Evolutionary conservation across 176 grass and related monocot species (phyloP), one percentile per base, ranked within the genome.

Genomic region (Oryza glumipatula): DNA sequence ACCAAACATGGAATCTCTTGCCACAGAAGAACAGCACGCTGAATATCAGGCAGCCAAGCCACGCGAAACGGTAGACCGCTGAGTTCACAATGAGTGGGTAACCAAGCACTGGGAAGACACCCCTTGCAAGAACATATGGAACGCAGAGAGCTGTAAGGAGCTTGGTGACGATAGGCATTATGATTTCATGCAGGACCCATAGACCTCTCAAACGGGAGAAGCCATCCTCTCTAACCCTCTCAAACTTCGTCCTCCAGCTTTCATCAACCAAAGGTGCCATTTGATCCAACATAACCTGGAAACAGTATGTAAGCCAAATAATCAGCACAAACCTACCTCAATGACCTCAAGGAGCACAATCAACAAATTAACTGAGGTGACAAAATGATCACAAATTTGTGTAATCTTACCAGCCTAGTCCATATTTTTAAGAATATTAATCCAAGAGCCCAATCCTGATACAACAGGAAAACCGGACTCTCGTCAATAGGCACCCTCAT

Each of bases 401-500:
- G 61, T 41, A 13, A 52, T 43, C 67, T 80, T 92, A 99, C 97
- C 92, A 99, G 84, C 72, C 97, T 86, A 60, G 97, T 99, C 92
- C 97, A 94, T 70, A 99, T 99, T 86, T 99, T 99, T 38, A 99
- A 89, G 78, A 96, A 96, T 83, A 99, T 99, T 54, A 99, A 63
- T 9, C 97, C 97, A 70, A 99, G 84, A 64, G 94, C 97, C 97
- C 97, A 99, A 86, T 99, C 97, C 83, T 99, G 97, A 70, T 99
- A 99, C 68, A 99, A 58, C 35, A 99, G 88, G 78, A 99, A 99
- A 85, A 99, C 90, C 0, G 92, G 92, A 86, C 94, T 99, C 88
- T 99, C 94, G 26, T 99, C 97, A 68, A 96, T 95, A 58, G 97
- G 94, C 41, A 99, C 97, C 80, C 97, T 94, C 90, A 96, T 94